Percentiles rank a stretch among this genome's conserved stretches.
These are phyloP conservation scores for Micractinium conductrix DNA, from an alignment of 139 green algal species.

Conservation along the genomic window DNA sequence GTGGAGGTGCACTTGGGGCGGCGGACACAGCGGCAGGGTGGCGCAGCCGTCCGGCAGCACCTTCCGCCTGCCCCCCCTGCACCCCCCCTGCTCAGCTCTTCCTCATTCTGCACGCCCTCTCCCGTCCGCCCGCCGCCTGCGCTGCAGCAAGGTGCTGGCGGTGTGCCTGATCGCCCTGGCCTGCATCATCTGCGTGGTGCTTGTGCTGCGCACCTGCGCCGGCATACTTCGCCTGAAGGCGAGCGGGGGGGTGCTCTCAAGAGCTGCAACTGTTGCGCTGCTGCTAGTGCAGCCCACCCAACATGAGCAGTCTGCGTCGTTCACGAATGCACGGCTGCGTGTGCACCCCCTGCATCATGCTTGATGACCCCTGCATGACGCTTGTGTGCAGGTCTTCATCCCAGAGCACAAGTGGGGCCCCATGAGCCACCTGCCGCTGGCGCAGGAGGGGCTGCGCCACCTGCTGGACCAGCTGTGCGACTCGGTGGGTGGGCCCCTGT, in stretches of 20 bases:
- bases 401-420: constrained; percentile 50
- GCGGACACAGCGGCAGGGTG: no score
- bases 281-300: no score
- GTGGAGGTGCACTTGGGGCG: no score
- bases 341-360: no score
- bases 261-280: no score
- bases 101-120: not conserved
- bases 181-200: constrained; percentile 16
- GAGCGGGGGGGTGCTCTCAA: no score
- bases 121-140: not conserved
- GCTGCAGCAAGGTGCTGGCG: constrained; percentile 43
- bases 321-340: no score
- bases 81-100: no score
- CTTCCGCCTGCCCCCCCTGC: no score
- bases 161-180: constrained; percentile 42
- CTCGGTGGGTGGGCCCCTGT: not conserved
- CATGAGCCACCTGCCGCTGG: constrained; percentile 47
- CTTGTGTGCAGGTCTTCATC: constrained; percentile 43
- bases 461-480: not conserved
- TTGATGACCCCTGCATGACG: no score
- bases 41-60: no score
- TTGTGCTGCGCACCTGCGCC: constrained; percentile 20
- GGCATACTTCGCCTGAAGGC: constrained; percentile 23
- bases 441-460: constrained; percentile 18
- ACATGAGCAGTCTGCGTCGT: no score